Evolutionary conservation across 208 protist genomes (phyloP), one percentile per base, ranked within the genome.

Genomic region (Paratrypanosoma confusum): DNA sequence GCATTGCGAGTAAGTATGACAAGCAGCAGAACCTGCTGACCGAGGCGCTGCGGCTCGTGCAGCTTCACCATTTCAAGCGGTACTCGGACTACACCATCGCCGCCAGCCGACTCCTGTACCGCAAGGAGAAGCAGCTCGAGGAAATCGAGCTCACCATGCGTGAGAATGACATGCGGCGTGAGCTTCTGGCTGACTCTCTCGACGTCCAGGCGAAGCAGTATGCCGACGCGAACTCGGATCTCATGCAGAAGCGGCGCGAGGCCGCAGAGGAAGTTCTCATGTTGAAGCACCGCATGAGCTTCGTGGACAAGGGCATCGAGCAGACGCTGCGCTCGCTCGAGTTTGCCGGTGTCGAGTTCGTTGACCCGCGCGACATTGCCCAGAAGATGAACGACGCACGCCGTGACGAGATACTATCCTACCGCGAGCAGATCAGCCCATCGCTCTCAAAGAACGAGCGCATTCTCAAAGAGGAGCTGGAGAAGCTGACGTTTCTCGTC

Each of bases 71-170:
- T 64, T 82, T 87, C 43, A 75, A 74, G 48, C 71, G 73, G 13
- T 93, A 83, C 57, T 82, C 81, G 1, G 81, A 90, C 58, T 94
- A 94, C 57, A 88, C 84, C 57, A 69, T 94, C 47, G 75, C 73
- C 7, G 69, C 71, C 1, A 84, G 74, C 45, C 81, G 85, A 26
- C 86, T 72, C 39, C 52, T 90, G 1, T 87, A 94, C 53, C 74
- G 85, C 13, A 94, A 94, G 55, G 67, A 88, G 68, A 38, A 66
- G 2, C 54, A 58, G 7, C 53, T 85, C 26, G 57, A 73, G 44
- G 50, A 85, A 49, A 61, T 94, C 38, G 65, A 89, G 25, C 65
- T 68, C 36, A 69, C 84, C 42, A 94, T 91, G 54, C 21, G 27
- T 2, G 29, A 41, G 1, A 85, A 89, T 49, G 63, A 79, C 22